Base-by-base conservation (phyloP, 2,329 filamentous ascomycete genomes). In the Berkeleyomyces rouxiae region DNA sequence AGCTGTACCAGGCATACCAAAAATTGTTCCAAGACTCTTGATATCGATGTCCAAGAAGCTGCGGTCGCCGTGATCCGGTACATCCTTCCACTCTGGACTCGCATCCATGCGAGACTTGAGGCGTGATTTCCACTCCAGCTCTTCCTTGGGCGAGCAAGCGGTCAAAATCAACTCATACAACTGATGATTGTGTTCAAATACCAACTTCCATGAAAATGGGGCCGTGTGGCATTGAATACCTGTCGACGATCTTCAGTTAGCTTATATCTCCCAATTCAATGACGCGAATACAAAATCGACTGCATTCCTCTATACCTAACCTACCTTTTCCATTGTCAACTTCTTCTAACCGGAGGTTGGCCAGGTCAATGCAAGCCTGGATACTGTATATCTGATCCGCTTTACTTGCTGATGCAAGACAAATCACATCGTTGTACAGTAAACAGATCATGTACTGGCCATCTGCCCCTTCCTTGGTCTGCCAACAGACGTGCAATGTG, bases 161-260 rank as follows among this genome's bases (percentile, higher is more conserved):
- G 87, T 95, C 74, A 96, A 79, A 47, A 96, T 83, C 13, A 96
- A 74, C 72, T 97, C 92, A 70, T 88, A 92, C 61, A 92, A 77
- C 65, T 87, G 83, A 67, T 87, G 82, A 63, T 86, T 79, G 67
- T 82, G 82, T 70, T 93, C 85, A 69, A 97, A 96, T 2, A 89
- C 79, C 9, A 96, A 69, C 71, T 97, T 99, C 92, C 91, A 97
- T 1, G 90, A 93, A 71, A 88, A 88, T 0, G 88, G 84, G 0
- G 88, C 88, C 2, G 87, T 88, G 66, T 93, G 86, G 69, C 90
- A 96, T 76, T 92, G 90, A 6, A 97, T 71, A 0, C 90, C 90
- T 95, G 65, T 55, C 7, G 57, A 31, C 9, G 23, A n/a, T 62
- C 7, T 61, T 33, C 31, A 10, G 58, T 71, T 47, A 71, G 68